Evolutionary conservation across 768 basidiomycete genomes (phyloP).

Genomic region (Naganishia antarctica): DNA sequence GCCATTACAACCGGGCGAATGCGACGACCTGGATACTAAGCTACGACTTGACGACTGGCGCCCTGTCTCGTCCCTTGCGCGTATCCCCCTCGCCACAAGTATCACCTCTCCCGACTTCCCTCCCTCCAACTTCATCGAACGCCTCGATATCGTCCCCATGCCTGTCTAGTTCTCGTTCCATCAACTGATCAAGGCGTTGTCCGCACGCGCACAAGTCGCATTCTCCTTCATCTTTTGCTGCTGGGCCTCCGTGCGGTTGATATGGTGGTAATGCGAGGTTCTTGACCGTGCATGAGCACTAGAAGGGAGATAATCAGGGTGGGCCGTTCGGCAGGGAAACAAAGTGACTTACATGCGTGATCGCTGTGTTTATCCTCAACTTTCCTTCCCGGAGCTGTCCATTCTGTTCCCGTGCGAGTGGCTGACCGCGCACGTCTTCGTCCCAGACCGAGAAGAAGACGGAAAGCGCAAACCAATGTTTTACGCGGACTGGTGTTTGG

Average conservation of each 20-base stretch:
- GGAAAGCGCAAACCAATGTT: conserved; percentile 37
- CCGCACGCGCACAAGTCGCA: conserved; percentile 30
- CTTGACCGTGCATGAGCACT: conserved; percentile 25
- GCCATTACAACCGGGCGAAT: neutral
- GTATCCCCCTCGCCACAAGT: neutral
- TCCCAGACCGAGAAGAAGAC: conserved; percentile 45
- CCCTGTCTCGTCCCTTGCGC: conserved; percentile 9
- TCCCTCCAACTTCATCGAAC: conserved; percentile 1
- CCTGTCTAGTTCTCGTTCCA: conserved; percentile 24
- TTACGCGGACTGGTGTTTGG: conserved; percentile 43
- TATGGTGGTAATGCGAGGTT: conserved; percentile 27
- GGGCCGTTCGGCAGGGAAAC: too few relatives aligned
- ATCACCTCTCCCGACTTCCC: neutral
- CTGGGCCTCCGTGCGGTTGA: conserved; percentile 5
- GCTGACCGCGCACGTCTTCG: conserved; percentile 31
- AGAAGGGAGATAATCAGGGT: too few relatives aligned
- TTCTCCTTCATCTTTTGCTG: conserved; percentile 15
- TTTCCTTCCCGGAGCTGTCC: conserved; percentile 38
- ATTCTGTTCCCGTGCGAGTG: conserved; percentile 30
- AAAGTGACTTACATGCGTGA: conserved; percentile 39
- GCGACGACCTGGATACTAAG: neutral
- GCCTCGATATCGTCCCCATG: conserved; percentile 19
- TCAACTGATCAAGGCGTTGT: conserved; percentile 25
- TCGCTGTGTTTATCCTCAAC: conserved; percentile 33
- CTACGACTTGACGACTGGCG: conserved; percentile 1